A percentile compares a stretch with the other conserved stretches of the same genome.
phyloP scores from a whole-genome alignment of 1,284 basidiomycete genomes.

The Entoloma clypeatum region DNA sequence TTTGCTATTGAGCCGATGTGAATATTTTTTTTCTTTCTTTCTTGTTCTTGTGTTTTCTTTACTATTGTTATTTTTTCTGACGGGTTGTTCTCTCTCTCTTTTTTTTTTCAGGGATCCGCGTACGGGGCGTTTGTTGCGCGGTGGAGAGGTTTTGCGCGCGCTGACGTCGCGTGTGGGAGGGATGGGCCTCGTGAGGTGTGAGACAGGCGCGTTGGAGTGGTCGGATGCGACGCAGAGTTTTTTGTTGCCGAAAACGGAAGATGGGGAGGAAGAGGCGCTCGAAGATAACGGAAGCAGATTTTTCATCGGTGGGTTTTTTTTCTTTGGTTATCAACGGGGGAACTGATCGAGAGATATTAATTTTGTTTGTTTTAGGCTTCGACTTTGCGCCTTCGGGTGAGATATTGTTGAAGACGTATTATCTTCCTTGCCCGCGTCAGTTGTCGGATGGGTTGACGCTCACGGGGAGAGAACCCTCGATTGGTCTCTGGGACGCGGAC shows the following conservation, averaged over 20 bases:
- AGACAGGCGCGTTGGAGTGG: conserved; percentile 24
- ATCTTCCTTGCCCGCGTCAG: conserved; percentile 21
- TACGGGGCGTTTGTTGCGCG: conserved; percentile 21
- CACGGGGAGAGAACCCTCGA: conserved; percentile 7
- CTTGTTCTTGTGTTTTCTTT: conserved; percentile 3
- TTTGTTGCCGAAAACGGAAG: conserved; percentile 21
- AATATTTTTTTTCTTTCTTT: conserved; percentile 1
- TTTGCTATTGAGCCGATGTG: conserved; percentile 32
- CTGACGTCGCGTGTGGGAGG: conserved; percentile 22
- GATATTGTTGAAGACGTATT: conserved; percentile 28
- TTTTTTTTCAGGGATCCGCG: conserved; percentile 23
- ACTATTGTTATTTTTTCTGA: not conserved
- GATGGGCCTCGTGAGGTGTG: conserved; percentile 24
- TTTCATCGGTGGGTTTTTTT: conserved; percentile 24
- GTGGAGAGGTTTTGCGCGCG: conserved; percentile 25
- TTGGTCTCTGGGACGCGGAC: conserved; percentile 23
- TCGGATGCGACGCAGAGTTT: conserved; percentile 24
- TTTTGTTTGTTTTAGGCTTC: conserved; percentile 20
- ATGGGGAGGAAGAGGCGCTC: conserved; percentile 14
- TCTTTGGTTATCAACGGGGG: not conserved
- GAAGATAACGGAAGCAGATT: conserved; percentile 23
- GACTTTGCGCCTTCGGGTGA: conserved; percentile 24
- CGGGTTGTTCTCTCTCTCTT: conserved; percentile 2
- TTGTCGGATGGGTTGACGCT: conserved; percentile 1
- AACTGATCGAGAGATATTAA: not conserved